Conservation (phyloP, 495 filamentous ascomycete genomes). For the Aspergillus indologenus region DNA sequence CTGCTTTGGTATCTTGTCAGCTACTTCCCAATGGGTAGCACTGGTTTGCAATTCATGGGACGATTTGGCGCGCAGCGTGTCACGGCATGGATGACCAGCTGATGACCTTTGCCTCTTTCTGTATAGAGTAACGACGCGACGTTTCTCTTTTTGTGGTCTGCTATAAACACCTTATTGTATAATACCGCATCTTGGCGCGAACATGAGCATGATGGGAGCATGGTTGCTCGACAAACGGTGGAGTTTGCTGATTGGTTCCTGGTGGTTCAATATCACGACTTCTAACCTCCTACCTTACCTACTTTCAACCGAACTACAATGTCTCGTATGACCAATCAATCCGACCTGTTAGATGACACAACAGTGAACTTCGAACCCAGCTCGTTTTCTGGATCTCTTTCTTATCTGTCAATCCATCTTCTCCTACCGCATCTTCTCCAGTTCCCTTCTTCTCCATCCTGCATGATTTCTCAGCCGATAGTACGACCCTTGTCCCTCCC, state of each 20-base stretch:
- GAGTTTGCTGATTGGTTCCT: not conserved
- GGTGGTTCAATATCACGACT: too few species aligned
- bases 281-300: too few species aligned
- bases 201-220: not conserved
- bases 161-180: not conserved
- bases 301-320: too few species aligned
- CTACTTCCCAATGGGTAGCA: slow-evolving; percentile 97
- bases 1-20: slow-evolving; percentile 93
- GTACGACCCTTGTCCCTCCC: too few species aligned
- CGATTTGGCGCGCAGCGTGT: slow-evolving; percentile 81
- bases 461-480: too few species aligned
- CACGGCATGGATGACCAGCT: slow-evolving; percentile 84
- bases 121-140: not conserved
- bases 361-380: too few species aligned
- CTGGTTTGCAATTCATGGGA: slow-evolving; percentile 80
- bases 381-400: too few species aligned
- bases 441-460: too few species aligned
- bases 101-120: slow-evolving; percentile 17
- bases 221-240: not conserved
- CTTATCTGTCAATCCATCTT: too few species aligned
- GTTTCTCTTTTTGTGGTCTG: not conserved
- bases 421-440: too few species aligned
- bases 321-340: too few species aligned
- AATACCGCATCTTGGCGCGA: not conserved
- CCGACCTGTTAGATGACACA: too few species aligned